Evolutionary conservation across 2,329 filamentous ascomycete species (phyloP).

Genomic region (Amauroascus verrucosus): DNA sequence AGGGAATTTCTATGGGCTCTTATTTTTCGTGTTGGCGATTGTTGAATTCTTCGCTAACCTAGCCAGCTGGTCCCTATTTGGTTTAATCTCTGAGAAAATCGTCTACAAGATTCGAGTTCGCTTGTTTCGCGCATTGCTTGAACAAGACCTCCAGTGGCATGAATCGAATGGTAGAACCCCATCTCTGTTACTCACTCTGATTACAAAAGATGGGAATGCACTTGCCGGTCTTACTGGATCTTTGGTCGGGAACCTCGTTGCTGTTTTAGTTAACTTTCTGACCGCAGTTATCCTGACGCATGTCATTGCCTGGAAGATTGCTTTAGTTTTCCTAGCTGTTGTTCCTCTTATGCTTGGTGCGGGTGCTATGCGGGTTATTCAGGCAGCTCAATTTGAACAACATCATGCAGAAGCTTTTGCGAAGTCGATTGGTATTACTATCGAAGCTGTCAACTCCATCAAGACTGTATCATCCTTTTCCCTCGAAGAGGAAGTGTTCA

Average conservation of each 20-base stretch:
- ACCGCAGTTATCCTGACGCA: conserved; percentile 59
- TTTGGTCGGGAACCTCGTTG: conserved; percentile 59
- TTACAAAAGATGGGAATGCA: conserved; percentile 58
- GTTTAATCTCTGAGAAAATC: conserved; percentile 52
- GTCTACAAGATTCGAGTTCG: conserved; percentile 54
- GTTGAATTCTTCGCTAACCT: conserved; percentile 54
- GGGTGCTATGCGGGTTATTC: conserved; percentile 56
- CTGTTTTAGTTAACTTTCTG: conserved; percentile 57
- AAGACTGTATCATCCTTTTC: conserved; percentile 44
- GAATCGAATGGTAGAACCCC: conserved; percentile 55
- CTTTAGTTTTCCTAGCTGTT: conserved; percentile 58
- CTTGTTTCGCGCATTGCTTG: conserved; percentile 54
- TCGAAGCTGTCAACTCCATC: conserved; percentile 45
- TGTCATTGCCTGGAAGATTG: conserved; percentile 66
- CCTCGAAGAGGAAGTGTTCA: conserved; percentile 41
- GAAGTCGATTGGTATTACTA: conserved; percentile 42
- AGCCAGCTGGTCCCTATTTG: conserved; percentile 49
- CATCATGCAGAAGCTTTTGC: conserved; percentile 43
- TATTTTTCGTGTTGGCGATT: conserved; percentile 52
- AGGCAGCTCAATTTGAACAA: conserved; percentile 50
- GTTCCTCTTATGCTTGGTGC: conserved; percentile 59
- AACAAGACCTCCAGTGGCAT: conserved; percentile 62
- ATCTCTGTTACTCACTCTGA: conserved; percentile 52
- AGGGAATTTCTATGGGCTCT: conserved; percentile 46
- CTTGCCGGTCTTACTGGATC: conserved; percentile 60